Conservation (phyloP, 495 filamentous ascomycete species). For the Penicillium paxilli region DNA sequence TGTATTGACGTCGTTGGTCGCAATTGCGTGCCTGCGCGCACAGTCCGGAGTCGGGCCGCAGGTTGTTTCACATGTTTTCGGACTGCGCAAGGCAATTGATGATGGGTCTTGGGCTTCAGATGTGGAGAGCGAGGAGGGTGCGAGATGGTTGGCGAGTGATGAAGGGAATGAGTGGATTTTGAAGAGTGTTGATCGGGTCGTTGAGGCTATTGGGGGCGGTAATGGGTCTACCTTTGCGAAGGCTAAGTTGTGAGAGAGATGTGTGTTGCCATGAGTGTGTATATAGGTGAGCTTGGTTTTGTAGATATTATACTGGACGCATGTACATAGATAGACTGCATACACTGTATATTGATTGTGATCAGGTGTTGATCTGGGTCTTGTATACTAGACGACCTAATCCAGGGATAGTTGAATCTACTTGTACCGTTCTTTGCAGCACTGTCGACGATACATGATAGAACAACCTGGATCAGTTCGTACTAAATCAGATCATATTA, state of each 20-base stretch:
- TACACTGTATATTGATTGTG: no score
- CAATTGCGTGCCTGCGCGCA: constrained; percentile 66
- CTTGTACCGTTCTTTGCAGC: no score
- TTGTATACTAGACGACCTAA: no score
- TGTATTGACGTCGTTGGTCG: constrained; percentile 65
- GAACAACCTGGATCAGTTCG: no score
- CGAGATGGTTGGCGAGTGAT: constrained; percentile 66
- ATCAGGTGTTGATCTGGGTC: no score
- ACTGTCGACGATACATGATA: no score
- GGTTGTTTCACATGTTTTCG: constrained; percentile 74
- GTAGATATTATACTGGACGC: no score
- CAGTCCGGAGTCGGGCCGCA: constrained; percentile 80
- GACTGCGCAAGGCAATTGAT: constrained; percentile 68
- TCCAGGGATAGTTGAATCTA: no score
- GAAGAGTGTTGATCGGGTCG: constrained; percentile 66
- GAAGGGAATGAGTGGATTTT: constrained; percentile 74
- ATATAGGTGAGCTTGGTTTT: no score
- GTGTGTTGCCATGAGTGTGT: background rate
- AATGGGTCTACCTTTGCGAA: constrained; percentile 60
- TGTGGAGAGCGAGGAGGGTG: constrained; percentile 55
- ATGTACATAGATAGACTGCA: no score
- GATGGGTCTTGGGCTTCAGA: constrained; percentile 58
- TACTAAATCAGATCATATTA: no score
- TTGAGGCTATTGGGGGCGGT: constrained; percentile 60
- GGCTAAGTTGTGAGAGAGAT: constrained; percentile 44